phyloP scores from a whole-genome alignment of 257 asterid species.

The Nicotiana benthamiana region DNA sequence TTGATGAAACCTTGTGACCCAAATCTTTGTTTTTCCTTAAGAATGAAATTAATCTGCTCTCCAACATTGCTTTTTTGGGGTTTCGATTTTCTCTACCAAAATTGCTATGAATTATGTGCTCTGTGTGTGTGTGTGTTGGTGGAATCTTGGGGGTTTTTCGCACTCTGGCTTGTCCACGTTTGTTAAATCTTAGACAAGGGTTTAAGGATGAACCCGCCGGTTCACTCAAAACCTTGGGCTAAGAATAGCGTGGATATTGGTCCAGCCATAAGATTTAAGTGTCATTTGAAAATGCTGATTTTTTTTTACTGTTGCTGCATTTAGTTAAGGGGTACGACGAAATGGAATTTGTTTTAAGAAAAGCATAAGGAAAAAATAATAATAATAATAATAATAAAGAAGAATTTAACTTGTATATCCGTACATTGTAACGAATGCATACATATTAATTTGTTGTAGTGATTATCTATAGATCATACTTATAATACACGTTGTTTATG shows the following conservation, averaged over 20 bases:
- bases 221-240: background rate
- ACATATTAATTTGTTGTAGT: no score
- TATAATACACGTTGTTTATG: no score
- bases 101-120: background rate
- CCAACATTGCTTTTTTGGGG: conserved; percentile 26
- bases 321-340: no score
- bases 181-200: background rate
- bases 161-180: background rate
- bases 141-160: background rate
- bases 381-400: no score
- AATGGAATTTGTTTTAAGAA: no score
- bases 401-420: no score
- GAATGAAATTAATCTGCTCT: conserved; percentile 38
- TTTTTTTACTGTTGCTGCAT: no score
- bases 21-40: conserved; percentile 28
- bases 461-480: no score
- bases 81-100: background rate
- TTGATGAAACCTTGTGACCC: conserved; percentile 17
- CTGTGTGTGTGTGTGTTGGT: background rate
- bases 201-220: conserved; percentile 19
- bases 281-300: no score
- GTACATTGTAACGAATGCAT: no score
- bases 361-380: no score
- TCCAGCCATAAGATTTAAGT: background rate
- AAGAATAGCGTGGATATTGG: background rate